Percentiles rank a stretch among this genome's conserved stretches.
Evolutionary conservation across 164 flowering plant genomes (phyloP).

Genomic region (Magnolia changhungtana): DNA sequence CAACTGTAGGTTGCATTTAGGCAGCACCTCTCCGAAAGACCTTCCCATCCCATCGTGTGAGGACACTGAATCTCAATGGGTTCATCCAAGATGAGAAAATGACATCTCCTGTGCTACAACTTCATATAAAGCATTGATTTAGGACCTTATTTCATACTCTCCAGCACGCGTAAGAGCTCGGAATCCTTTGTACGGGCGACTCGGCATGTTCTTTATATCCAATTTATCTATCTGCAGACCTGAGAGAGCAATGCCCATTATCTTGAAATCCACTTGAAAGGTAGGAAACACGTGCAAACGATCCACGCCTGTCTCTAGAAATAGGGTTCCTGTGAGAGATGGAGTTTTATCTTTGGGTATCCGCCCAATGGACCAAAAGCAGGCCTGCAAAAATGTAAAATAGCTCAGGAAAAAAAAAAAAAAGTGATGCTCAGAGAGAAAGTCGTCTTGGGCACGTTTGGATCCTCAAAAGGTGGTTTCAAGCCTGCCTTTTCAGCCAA

Average conservation of each 20-base stretch:
- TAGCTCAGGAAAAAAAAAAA: not conserved
- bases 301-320: conserved; percentile 64
- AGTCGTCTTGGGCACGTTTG: too few relatives aligned
- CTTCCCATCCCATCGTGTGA: too few relatives aligned
- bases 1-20: too few relatives aligned
- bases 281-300: conserved; percentile 76
- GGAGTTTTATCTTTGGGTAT: conserved; percentile 94
- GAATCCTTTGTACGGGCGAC: conserved; percentile 80
- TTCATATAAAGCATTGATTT: not conserved
- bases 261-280: conserved; percentile 71
- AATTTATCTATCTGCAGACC: conserved; percentile 78
- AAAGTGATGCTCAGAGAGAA: too few relatives aligned
- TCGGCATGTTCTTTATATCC: conserved; percentile 58
- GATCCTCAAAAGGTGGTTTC: too few relatives aligned
- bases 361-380: conserved; percentile 83
- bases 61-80: too few relatives aligned
- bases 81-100: too few relatives aligned
- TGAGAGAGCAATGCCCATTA: conserved; percentile 92
- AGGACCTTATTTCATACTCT: conserved; percentile 75
- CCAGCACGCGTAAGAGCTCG: conserved; percentile 85
- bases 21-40: too few relatives aligned
- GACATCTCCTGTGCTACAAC: not conserved
- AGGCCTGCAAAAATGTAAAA: conserved; percentile 47
- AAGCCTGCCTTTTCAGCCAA: too few relatives aligned
- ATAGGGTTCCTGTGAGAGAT: conserved; percentile 72